Conservation (phyloP, 257 asterid species). For the Fraxinus pennsylvanica region DNA sequence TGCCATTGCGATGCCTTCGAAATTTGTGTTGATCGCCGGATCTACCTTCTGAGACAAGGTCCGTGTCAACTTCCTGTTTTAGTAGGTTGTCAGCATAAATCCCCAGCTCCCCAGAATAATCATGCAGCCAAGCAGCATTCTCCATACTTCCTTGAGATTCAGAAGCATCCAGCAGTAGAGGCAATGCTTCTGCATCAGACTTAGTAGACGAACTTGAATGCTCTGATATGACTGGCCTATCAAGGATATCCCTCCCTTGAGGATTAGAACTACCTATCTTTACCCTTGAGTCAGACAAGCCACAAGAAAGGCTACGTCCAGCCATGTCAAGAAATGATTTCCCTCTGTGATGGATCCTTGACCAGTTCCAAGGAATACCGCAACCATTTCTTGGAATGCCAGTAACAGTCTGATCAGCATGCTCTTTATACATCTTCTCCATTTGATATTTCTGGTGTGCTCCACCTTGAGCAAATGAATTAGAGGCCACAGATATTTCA, state of each 20-base stretch:
- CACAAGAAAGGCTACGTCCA: slow-evolving; percentile 90
- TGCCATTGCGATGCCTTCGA: slow-evolving; percentile 41
- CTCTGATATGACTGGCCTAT: slow-evolving; percentile 55
- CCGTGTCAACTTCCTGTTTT: slow-evolving; percentile 68
- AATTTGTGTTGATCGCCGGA: slow-evolving; percentile 45
- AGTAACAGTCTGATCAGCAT: slow-evolving; percentile 39
- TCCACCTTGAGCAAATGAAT: slow-evolving; percentile 60
- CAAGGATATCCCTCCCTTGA: slow-evolving; percentile 40
- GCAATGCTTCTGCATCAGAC: slow-evolving; percentile 78
- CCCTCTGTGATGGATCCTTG: slow-evolving; percentile 85
- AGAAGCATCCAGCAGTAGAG: slow-evolving; percentile 75
- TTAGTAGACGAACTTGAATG: slow-evolving; percentile 67
- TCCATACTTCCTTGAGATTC: slow-evolving; percentile 70
- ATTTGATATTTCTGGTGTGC: slow-evolving; percentile 36
- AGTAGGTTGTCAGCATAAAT: slow-evolving; percentile 75
- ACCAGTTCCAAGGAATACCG: slow-evolving; percentile 96
- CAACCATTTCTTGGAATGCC: slow-evolving; percentile 73
- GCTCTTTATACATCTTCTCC: slow-evolving; percentile 47
- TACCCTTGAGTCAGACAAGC: slow-evolving; percentile 72
- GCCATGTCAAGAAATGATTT: slow-evolving; percentile 88
- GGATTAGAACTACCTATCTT: slow-evolving; percentile 47
- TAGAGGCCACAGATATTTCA: slow-evolving; percentile 89
- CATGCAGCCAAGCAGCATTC: slow-evolving; percentile 71
- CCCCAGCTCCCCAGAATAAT: slow-evolving; percentile 87
- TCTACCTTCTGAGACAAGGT: slow-evolving; percentile 85